Evolutionary conservation across 23 red algal species (phyloP).

Genomic region (Chondrus crispus): DNA sequence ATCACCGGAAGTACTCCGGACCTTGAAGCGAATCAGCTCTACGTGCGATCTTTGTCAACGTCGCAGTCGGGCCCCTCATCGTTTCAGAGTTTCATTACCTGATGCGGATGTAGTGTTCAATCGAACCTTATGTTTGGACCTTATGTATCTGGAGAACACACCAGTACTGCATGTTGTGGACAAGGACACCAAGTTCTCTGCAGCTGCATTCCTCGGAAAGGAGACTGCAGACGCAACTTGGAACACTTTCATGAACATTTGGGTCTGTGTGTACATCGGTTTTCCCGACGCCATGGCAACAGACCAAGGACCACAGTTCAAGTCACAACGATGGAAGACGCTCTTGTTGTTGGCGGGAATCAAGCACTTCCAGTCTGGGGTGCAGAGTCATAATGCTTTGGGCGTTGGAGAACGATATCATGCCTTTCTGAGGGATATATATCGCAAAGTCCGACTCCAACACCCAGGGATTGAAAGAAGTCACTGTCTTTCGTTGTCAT

Average conservation of each 20-base stretch:
- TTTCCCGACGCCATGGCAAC: background rate
- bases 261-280: background rate
- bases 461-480: background rate
- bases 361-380: background rate
- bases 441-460: background rate
- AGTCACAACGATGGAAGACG: background rate
- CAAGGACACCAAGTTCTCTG: background rate
- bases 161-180: background rate
- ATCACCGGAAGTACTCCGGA: background rate
- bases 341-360: background rate
- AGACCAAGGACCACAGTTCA: background rate
- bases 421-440: background rate
- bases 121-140: background rate
- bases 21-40: background rate
- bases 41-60: slow-evolving; percentile 30
- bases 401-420: slow-evolving; percentile 3
- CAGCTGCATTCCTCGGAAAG: background rate
- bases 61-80: background rate
- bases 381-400: background rate
- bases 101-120: background rate
- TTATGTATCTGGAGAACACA: background rate
- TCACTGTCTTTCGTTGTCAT: background rate
- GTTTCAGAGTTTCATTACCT: slow-evolving; percentile 7
- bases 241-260: background rate
- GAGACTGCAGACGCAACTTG: background rate